A percentile compares a stretch with the other conserved stretches of the same genome.
These are phyloP conservation scores for Lepidium campestre DNA, from an alignment of 441 rosid species.

Conservation along the genomic window DNA sequence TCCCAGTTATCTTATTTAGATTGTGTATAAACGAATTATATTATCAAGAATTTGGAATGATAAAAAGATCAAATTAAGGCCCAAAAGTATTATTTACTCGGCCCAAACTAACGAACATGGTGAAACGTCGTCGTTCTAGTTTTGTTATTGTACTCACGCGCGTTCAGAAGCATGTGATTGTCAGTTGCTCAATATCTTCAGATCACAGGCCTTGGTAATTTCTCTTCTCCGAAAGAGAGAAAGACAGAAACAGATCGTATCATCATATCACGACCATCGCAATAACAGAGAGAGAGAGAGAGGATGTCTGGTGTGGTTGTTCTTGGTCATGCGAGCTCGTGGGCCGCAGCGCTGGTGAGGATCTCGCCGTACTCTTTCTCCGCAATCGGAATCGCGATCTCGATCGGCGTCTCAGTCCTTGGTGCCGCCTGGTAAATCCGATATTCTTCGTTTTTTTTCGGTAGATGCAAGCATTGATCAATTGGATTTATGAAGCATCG, in stretches of 20 bases:
- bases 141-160: background rate
- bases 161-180: background rate
- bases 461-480: background rate
- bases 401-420: conserved; percentile 97
- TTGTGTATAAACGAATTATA: too few relatives aligned
- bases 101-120: background rate
- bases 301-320: conserved; percentile 34
- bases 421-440: conserved; percentile 92
- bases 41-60: background rate
- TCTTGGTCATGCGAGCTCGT: conserved; percentile 53
- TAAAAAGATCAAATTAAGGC: background rate
- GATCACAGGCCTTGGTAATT: conserved; percentile 23
- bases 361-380: conserved; percentile 94
- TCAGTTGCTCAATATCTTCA: conserved; percentile 6
- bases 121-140: background rate
- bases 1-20: background rate
- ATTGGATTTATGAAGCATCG: background rate
- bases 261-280: conserved; percentile 13
- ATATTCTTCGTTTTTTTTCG: background rate
- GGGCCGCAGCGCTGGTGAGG: conserved; percentile 67
- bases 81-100: background rate
- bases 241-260: conserved; percentile 21
- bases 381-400: conserved; percentile 86
- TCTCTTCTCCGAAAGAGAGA: background rate
- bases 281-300: background rate